Base-by-base conservation (phyloP, 257 asterid genomes). In the Gynochthodes officinalis region DNA sequence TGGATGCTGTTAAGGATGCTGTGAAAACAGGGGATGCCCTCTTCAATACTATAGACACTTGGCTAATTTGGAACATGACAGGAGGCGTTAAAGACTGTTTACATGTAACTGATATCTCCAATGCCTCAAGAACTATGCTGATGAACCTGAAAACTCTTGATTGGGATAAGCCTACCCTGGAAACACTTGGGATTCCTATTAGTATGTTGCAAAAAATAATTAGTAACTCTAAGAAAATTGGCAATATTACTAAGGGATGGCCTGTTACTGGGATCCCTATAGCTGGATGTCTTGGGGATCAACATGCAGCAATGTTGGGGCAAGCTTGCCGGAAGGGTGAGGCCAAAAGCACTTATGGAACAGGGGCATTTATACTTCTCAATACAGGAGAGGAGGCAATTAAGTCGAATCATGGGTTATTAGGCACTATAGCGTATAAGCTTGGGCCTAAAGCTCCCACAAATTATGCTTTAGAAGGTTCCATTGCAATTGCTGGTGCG, bases 401-500 rank as follows among this genome's bases (percentile, higher is more conserved):
- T 11, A 70, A 82, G 52, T 94, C 98, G 0, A 86, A 64, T 5
- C 95, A 94, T 25, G 99, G 99, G 40, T 84, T 94, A 0, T 70
- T 94, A 76, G 89, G 90, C 82, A 94, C 99, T 2, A 28, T 94
- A 75, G 95, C 98, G 0, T 94, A 80, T 75, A 94, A 94, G 79
- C 91, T 94, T 2, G 99, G 99, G 46, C 96, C 98, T 0, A 71
- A 87, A 12, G 95, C 98, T 15, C 95, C 92, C 0, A 69, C 92
- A 2, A 91, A 94, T 58, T 94, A 94, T 35, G 99, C 99, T 7
- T 81, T 94, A 8, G 99, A 94, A 80, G 99, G 99, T 18, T 94
- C 99, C 12, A 94, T 94, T 61, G 99, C 99, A 50, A 94, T 91
- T 28, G 98, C 99, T 21, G 98, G 99, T 15, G 99, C 99, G 0